Evolutionary conservation across 257 asterid species (phyloP), one percentile per base, ranked within the genome.

Genomic region (Nicotiana tomentosiformis): DNA sequence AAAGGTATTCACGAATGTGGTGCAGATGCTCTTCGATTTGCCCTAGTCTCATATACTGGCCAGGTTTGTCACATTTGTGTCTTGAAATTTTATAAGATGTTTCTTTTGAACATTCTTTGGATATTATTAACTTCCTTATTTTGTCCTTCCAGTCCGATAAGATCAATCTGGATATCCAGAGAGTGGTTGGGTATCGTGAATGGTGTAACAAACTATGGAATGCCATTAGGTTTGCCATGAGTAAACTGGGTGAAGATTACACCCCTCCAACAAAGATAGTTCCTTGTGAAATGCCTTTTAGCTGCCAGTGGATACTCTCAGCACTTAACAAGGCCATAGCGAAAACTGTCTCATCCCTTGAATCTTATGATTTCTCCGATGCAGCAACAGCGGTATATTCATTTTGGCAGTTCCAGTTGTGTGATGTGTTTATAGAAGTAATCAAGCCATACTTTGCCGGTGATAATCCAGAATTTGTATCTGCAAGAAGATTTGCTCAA

Each of bases 171-270:
- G 99, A 93, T 86, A 92, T 95, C 74, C 95, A 93, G 85, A 90
- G 98, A 87, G 98, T 95, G 87, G 89, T 92, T 86, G 97, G 97
- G 66, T 95, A 95, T 83, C 95, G 98, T 7, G 95, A 93, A 72
- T 95, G 98, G 99, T 95, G 99, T 83, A 92, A 95, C 87, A 93
- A 95, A 86, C 86, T 95, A 72, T 95, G 99, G 99, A 95, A 93
- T 90, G 97, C 97, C 51, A 88, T 92, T 66, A 87, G 97, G 90
- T 95, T 95, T 85, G 94, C 98, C 65, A 93, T 93, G 97, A 90
- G 89, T 80, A 95, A 91, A 89, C 99, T 93, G 67, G 98, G 97
- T 78, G 99, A 95, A 53, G 93, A 93, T 83, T 95, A 91, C 84
- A 86, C 82, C 66, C 98, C 99, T 80, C 94, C 97, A 58, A 65